A percentile compares a stretch with the other conserved stretches of the same genome.
Conservation (phyloP, 495 filamentous ascomycete genomes). For the Hypoxylon cercidicola region DNA sequence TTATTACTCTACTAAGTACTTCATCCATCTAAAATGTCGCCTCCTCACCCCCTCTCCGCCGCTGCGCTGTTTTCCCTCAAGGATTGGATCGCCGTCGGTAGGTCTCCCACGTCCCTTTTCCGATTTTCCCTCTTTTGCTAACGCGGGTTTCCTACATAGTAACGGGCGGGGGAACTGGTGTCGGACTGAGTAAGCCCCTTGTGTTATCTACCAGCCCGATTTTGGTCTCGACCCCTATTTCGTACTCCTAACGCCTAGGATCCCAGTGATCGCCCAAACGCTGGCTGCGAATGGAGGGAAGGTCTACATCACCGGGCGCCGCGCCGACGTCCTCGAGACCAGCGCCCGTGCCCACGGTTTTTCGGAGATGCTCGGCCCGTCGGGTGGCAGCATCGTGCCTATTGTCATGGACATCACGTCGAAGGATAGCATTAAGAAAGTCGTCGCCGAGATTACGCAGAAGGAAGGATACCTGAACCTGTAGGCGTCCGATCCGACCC, state of each 20-base stretch:
- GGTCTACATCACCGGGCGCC: constrained; percentile 84
- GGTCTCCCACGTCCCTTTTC: constrained; percentile 23
- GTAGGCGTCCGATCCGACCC: constrained; percentile 57
- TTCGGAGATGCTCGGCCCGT: constrained; percentile 43
- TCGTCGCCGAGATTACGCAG: constrained; percentile 70
- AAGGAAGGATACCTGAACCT: constrained; percentile 74
- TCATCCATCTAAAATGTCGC: constrained; percentile 25
- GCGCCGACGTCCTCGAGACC: constrained; percentile 63
- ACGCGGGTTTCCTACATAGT: constrained; percentile 44
- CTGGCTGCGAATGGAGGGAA: constrained; percentile 82
- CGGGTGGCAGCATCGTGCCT: constrained; percentile 58
- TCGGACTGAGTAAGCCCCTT: constrained; percentile 59
- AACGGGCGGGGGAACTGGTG: constrained; percentile 67
- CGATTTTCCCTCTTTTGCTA: constrained; percentile 19
- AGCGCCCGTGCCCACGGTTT: constrained; percentile 55
- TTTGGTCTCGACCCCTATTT: background rate
- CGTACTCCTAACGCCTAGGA: background rate
- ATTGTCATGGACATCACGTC: constrained; percentile 80
- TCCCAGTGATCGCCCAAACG: constrained; percentile 75
- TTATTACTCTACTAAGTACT: background rate
- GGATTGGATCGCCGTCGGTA: constrained; percentile 43
- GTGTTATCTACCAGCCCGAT: background rate
- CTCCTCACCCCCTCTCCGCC: constrained; percentile 45
- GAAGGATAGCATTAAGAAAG: constrained; percentile 71
- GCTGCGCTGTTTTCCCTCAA: constrained; percentile 40